These are phyloP conservation scores for Mycena leptocephala DNA, from an alignment of 768 basidiomycete species.

Conservation along the genomic window DNA sequence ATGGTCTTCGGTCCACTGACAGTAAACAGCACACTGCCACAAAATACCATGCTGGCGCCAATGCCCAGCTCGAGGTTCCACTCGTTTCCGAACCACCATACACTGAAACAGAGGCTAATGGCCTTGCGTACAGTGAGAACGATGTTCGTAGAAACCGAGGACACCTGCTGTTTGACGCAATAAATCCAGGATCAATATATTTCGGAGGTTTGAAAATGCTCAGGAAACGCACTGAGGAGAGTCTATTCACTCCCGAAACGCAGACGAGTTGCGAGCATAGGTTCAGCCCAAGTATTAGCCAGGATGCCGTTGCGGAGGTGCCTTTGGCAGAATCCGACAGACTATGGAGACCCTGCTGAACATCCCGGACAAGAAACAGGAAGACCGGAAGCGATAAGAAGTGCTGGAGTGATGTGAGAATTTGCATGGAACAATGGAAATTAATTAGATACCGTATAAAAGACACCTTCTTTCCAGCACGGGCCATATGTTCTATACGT, in stretches of 20 bases:
- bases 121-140: conserved; percentile 88
- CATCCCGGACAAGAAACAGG: conserved; percentile 70
- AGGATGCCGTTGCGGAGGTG: conserved; percentile 58
- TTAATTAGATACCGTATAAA: conserved; percentile 77
- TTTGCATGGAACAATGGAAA: background rate
- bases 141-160: conserved; percentile 87
- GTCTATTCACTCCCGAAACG: conserved; percentile 85
- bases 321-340: conserved; percentile 56
- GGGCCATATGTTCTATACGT: conserved; percentile 84
- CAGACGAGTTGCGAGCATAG: conserved; percentile 86
- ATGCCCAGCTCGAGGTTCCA: conserved; percentile 76
- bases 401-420: conserved; percentile 66
- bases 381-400: conserved; percentile 86
- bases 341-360: conserved; percentile 70
- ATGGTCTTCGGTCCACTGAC: conserved; percentile 40
- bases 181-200: background rate
- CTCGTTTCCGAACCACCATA: conserved; percentile 88
- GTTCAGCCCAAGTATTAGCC: conserved; percentile 74
- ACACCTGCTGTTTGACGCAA: conserved; percentile 70
- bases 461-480: conserved; percentile 88
- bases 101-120: conserved; percentile 83
- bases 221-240: conserved; percentile 79
- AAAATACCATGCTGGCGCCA: conserved; percentile 84
- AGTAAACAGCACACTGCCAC: conserved; percentile 78
- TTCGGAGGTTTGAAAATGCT: conserved; percentile 21